phyloP scores from a whole-genome alignment of 164 flowering plant species.

The Tetrastigma voinierianum region DNA sequence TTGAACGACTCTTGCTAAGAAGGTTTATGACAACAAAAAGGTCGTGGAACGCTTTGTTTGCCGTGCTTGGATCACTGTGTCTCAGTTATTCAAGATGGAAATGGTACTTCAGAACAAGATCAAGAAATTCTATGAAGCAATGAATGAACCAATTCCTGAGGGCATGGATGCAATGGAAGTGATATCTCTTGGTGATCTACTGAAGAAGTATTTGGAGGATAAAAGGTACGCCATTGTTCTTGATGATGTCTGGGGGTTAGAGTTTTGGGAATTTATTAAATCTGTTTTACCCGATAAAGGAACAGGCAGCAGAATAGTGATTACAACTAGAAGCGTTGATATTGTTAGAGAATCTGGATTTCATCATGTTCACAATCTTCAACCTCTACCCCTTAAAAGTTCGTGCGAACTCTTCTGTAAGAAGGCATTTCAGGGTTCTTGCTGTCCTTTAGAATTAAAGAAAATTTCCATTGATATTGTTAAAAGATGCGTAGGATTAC shows the following conservation, averaged over 20 bases:
- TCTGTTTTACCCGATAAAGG: background rate
- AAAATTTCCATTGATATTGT: background rate
- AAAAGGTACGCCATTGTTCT: slow-evolving; percentile 1
- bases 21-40: slow-evolving; percentile 2
- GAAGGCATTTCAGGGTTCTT: background rate
- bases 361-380: too few relatives aligned
- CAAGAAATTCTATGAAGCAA: background rate
- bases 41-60: slow-evolving; percentile 11
- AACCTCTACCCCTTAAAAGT: too few relatives aligned
- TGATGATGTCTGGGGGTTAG: slow-evolving; percentile 5
- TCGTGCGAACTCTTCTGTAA: slow-evolving; percentile 2
- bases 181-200: background rate
- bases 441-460: slow-evolving; percentile 9
- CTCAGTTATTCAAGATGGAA: slow-evolving; percentile 5
- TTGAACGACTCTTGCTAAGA: slow-evolving; percentile 28
- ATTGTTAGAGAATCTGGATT: background rate
- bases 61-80: slow-evolving; percentile 26
- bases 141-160: background rate
- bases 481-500: slow-evolving; percentile 13
- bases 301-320: background rate
- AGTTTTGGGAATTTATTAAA: background rate
- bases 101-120: slow-evolving; percentile 8
- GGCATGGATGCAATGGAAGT: background rate
- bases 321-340: background rate
- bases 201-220: too few relatives aligned